Evolutionary conservation across 352 stramenopile genomes (phyloP), one percentile per base, ranked within the genome.

Genomic region (Phytopythium delawarense): DNA sequence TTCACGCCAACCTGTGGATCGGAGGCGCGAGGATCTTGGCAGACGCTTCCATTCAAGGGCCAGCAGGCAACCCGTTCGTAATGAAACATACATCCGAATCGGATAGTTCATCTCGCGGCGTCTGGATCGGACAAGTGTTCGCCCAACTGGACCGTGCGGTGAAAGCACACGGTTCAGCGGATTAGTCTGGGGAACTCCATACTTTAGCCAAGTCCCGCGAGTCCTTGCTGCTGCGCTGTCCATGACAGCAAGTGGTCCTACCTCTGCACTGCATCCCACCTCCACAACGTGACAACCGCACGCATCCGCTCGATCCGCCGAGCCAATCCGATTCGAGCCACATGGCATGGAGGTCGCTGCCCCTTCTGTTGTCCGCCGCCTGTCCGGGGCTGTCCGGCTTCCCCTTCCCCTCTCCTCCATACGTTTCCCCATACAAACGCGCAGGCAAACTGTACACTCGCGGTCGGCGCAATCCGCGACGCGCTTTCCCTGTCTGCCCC

Each of bases 381-480:
- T 25, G 21, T 48, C 42, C 45, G 4, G 42, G 21, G 5, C n/a
- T 21, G 13, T 35, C 46, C 46, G 46, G 46, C n/a, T 35, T 53
- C 46, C 46, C 46, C 46, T 53, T 53, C 46, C 46, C 46, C 46
- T 53, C 23, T 4, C 13, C 7, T n/a, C 23, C 32, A 53, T 53
- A 53, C 46, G 34, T 20, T 35, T n/a, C 1, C 2, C 46, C 4
- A 35, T 25, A 44, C 15, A 20, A 16, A 20, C 11, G 39, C 39
- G 18, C 7, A n/a, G 4, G n/a, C 21, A 35, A 53, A 53, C 46
- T 35, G 46, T 35, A 53, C 46, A 53, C 45, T 23, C n/a, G 21
- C 1, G 4, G 45, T 3, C 20, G 42, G 18, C 42, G 42, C 42
- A 48, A 48, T 51, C 45, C 9, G 6, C 45, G 9, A 51, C 45